Conservation (phyloP, 305 asterid species). For the Ajuga reptans region DNA sequence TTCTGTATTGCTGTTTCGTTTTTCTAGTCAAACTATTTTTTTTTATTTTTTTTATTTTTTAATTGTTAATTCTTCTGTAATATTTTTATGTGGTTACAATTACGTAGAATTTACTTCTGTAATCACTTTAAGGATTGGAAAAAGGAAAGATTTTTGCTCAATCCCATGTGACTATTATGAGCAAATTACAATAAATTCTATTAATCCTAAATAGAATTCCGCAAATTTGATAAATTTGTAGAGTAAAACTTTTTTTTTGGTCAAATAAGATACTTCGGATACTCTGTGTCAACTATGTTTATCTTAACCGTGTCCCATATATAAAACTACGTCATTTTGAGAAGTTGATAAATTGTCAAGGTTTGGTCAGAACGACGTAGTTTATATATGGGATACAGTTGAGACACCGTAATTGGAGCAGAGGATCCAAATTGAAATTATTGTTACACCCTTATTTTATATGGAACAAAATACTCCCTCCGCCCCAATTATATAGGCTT, state of each 20-base stretch:
- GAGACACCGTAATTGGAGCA: no score
- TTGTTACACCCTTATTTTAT: no score
- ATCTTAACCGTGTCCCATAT: no score
- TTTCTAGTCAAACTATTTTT: background rate
- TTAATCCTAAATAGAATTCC: background rate
- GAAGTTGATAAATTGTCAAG: no score
- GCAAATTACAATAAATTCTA: background rate
- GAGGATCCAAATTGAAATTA: no score
- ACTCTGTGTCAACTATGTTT: no score
- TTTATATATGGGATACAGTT: no score
- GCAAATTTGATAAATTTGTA: background rate
- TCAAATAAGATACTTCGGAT: conserved; percentile 11
- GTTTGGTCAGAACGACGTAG: no score
- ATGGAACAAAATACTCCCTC: no score
- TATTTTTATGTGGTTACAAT: background rate
- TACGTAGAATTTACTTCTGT: background rate
- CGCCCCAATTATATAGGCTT: no score
- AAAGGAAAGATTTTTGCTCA: background rate
- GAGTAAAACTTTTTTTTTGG: conserved; percentile 4
- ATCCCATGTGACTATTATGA: background rate
- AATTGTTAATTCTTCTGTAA: background rate
- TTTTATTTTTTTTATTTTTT: background rate
- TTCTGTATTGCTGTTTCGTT: background rate
- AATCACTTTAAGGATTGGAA: background rate
- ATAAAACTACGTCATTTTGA: no score